Base-by-base conservation (phyloP, 2,329 filamentous ascomycete species). In the Sclerotinia borealis region DNA sequence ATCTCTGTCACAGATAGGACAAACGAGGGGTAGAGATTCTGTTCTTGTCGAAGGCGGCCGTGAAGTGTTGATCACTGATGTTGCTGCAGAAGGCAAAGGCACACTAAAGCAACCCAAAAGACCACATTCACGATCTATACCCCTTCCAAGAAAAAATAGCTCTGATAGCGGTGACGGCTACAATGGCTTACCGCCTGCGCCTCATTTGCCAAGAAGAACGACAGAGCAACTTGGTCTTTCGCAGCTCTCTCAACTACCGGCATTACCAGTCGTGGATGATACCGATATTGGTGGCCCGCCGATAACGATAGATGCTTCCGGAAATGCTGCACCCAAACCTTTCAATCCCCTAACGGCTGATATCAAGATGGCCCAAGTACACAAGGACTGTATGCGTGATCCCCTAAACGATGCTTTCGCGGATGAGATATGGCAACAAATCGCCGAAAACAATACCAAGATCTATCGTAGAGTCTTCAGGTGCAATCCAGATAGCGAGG, bases 401-500 rank as follows among this genome's bases (percentile, higher is more conserved):
- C 95, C 96, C 0, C 78, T 99, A 47, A 87, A 88, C 64, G 83
- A 91, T 61, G 79, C 83, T 1, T 99, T 99, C 76, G 90, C 91
- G 74, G 85, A 95, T 51, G 90, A 96, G 66, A 87, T 91, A 1
- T 99, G 96, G 96, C 87, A 89, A 68, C 83, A 86, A 22, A 87
- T 92, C 60, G 95, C 95, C 0, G 87, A 90, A 67, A 98, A 98
- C 79, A 99, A 99, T 75, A 99, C 95, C 3, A 93, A 92, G 74
- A 84, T 99, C 54, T 99, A 91, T 78, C 89, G 95, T 37, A 86
- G 90, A 66, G 93, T 99, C 10, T 99, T 99, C 79, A 87, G 93
- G 52, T 97, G 93, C 76, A 96, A 96, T 90, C 95, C 95, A 1
- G 95, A 99, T 75, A 97, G 88, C 59, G 92, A 97, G 73, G 95